Evolutionary conservation across 495 filamentous ascomycete genomes (phyloP).

Genomic region (Xylaria grammica): DNA sequence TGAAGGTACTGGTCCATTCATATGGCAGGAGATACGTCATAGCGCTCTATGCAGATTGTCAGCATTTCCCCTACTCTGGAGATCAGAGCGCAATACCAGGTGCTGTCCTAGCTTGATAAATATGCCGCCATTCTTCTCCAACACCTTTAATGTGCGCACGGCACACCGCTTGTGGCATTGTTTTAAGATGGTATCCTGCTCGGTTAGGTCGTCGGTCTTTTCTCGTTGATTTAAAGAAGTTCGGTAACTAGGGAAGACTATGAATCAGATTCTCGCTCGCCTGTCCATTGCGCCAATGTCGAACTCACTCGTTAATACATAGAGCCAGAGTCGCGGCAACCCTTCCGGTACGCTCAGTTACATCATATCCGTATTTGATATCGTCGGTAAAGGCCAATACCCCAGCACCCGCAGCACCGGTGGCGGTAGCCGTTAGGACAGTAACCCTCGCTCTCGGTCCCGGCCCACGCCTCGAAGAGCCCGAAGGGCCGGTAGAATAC

Average conservation of each 20-base stretch:
- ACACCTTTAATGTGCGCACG: constrained; percentile 74
- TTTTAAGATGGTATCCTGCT: constrained; percentile 69
- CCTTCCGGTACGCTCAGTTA: constrained; percentile 76
- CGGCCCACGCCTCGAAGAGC: constrained; percentile 28
- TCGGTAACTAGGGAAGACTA: constrained; percentile 68
- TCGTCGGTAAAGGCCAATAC: constrained; percentile 72
- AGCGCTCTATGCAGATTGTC: constrained; percentile 62
- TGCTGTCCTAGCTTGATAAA: constrained; percentile 99
- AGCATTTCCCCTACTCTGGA: constrained; percentile 19
- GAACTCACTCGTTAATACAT: constrained; percentile 87
- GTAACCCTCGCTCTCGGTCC: constrained; percentile 25
- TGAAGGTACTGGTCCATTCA: constrained; percentile 96
- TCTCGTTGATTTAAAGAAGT: constrained; percentile 74
- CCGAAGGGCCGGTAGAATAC: constrained; percentile 35
- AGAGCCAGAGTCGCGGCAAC: constrained; percentile 77
- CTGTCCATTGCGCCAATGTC: background rate
- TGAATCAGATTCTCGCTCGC: background rate
- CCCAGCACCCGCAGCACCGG: constrained; percentile 60
- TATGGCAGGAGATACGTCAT: constrained; percentile 93
- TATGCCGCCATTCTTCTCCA: constrained; percentile 95
- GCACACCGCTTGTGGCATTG: constrained; percentile 94
- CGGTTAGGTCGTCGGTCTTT: constrained; percentile 60
- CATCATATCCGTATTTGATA: constrained; percentile 72
- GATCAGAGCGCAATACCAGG: constrained; percentile 55
- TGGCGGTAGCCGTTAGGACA: constrained; percentile 52